These are phyloP conservation scores for Cephaloascus fragrans DNA, from an alignment of 805 yeast species.

Conservation along the genomic window DNA sequence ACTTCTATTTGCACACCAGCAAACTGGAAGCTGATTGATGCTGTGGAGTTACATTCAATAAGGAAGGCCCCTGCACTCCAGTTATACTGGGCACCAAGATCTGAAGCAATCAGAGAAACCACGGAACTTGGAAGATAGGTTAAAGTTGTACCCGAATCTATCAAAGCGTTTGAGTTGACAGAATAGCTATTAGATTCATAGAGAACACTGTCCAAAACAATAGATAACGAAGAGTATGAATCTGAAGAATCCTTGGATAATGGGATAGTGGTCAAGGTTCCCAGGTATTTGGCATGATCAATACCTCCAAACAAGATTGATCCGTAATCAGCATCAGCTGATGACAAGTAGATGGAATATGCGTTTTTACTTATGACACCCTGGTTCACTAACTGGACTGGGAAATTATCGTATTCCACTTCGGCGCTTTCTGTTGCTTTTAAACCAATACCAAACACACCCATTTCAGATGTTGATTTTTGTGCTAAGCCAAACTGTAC, in stretches of 20 bases:
- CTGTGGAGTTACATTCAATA: background rate
- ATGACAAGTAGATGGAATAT: conserved; percentile 37
- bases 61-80: background rate
- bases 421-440: conserved; percentile 5
- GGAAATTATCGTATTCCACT: conserved; percentile 11
- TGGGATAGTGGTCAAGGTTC: conserved; percentile 20
- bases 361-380: conserved; percentile 30
- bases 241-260: conserved; percentile 7
- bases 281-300: conserved; percentile 28
- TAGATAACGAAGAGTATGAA: background rate
- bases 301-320: conserved; percentile 32
- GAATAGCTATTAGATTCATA: background rate
- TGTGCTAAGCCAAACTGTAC: conserved; percentile 30
- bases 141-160: conserved; percentile 22
- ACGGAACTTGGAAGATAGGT: conserved; percentile 11
- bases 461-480: conserved; percentile 12
- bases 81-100: background rate
- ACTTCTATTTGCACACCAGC: background rate
- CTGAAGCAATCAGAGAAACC: conserved; percentile 6
- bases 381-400: conserved; percentile 19
- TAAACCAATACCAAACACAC: conserved; percentile 13
- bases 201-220: background rate
- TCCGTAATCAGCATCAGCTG: conserved; percentile 17
- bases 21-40: background rate
- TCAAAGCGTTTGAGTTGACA: conserved; percentile 2